These are phyloP conservation scores for Puccinia triticina DNA, from an alignment of 1,284 basidiomycete genomes.

Conservation along the genomic window DNA sequence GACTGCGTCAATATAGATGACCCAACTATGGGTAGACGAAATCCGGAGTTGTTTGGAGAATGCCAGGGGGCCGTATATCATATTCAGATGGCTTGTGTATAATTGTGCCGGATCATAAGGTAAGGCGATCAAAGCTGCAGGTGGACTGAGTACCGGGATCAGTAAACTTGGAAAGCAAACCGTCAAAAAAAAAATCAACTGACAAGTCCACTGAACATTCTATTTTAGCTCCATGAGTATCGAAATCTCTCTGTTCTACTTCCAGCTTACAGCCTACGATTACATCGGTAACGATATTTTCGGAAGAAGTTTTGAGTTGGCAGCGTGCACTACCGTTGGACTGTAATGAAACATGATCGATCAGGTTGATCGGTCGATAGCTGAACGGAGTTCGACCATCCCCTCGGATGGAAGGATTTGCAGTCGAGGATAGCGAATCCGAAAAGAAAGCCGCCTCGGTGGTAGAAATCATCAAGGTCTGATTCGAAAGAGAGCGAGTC, in stretches of 20 bases:
- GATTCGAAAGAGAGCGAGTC: neutral
- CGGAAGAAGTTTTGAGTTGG: slow-evolving; percentile 44
- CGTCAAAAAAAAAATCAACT: slow-evolving; percentile 15
- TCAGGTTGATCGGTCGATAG: slow-evolving; percentile 47
- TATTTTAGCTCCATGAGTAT: slow-evolving; percentile 27
- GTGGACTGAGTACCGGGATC: slow-evolving; percentile 38
- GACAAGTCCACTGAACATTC: slow-evolving; percentile 51
- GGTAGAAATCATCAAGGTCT: slow-evolving; percentile 22
- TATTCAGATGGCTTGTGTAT: slow-evolving; percentile 48
- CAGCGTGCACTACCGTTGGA: slow-evolving; percentile 46
- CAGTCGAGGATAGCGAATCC: slow-evolving; percentile 17
- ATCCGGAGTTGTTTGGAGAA: slow-evolving; percentile 46
- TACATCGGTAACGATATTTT: slow-evolving; percentile 48
- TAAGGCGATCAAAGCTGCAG: slow-evolving; percentile 39
- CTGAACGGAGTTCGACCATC: slow-evolving; percentile 40
- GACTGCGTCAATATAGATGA: slow-evolving; percentile 45
- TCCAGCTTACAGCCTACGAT: slow-evolving; percentile 50
- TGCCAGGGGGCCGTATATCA: slow-evolving; percentile 40
- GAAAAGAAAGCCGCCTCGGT: slow-evolving; percentile 24
- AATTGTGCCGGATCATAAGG: slow-evolving; percentile 27
- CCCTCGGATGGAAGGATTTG: slow-evolving; percentile 7
- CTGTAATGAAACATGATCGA: slow-evolving; percentile 37
- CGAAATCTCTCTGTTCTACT: slow-evolving; percentile 45
- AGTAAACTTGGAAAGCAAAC: neutral
- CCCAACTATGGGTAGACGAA: slow-evolving; percentile 41